Base-by-base conservation (phyloP, 352 stramenopile species). In the Globisporangium abappressorium region DNA sequence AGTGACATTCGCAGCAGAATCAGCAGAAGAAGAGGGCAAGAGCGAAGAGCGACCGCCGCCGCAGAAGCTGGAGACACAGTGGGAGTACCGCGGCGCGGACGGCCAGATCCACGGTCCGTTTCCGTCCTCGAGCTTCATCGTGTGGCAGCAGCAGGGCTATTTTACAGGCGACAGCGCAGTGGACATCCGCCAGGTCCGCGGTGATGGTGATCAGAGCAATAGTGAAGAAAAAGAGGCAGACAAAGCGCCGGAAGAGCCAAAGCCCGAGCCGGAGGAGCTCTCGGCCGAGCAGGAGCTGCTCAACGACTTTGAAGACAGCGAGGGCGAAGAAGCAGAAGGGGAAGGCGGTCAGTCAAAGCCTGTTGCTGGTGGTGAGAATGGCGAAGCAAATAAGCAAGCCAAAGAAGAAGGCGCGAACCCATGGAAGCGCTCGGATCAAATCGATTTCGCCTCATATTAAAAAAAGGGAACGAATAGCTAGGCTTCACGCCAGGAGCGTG, bases 261-360 rank as follows among this genome's bases (percentile, higher is more conserved):
- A 78, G 15, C 22, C 66, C 3, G 71, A 79, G 20, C 30, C 73
- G 24, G 64, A 65, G 18, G 75, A 78, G 47, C 60, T 92, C 22
- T 92, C 87, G 20, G 85, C 82, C 8, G 85, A 91, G 58, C 77
- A 94, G 62, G 87, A 95, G 34, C 72, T 95, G 64, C 71, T 93
- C 62, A 88, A 95, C 60, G 87, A 95, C 78, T 95, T 95, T 71
- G 85, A 92, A 58, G 84, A 95, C 69, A 91, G 82, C 47, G 84
- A 92, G 8, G 81, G 88, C 3, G 85, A 93, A 20, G 76, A 83
- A 8, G 65, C 30, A 33, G 30, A 33, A 33, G 30, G 30, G 5
- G 30, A 33, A 33, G 30, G 30, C 30, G 30, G 78, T 1, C 51
- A 51, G 14, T 14, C 61, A 22, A 38, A 69, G 58, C 38, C 26